Conservation (phyloP, 169 alveolate species). For the Amoebophrya sp. region DNA sequence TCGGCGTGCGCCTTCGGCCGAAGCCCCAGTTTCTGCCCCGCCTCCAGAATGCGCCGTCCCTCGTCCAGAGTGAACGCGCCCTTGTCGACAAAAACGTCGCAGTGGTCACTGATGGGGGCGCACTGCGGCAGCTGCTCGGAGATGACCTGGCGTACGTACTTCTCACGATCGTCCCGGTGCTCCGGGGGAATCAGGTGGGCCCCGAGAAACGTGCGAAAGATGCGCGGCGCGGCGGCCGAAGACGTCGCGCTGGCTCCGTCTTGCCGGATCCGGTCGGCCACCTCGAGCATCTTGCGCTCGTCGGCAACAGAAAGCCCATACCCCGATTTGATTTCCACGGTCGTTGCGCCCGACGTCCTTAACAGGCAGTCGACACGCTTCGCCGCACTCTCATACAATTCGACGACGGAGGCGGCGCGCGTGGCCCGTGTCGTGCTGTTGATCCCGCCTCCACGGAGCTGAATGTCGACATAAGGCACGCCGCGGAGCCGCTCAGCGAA, state of each 20-base stretch:
- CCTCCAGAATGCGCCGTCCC: not conserved
- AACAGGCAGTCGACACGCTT: not conserved
- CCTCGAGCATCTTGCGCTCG: not conserved
- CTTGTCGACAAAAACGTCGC: not conserved
- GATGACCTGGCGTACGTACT: not conserved
- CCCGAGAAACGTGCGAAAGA: not conserved
- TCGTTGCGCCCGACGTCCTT: not conserved
- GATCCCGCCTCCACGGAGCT: not conserved
- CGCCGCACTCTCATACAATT: not conserved
- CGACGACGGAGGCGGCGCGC: not conserved
- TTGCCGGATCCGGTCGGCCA: no score
- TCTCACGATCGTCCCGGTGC: not conserved
- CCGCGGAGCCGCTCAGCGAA: not conserved
- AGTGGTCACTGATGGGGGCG: not conserved
- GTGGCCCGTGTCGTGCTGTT: not conserved
- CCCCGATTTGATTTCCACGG: not conserved
- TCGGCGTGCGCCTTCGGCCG: slow-evolving; percentile 6
- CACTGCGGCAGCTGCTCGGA: not conserved
- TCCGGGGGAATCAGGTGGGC: not conserved
- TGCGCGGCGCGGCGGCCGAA: not conserved
- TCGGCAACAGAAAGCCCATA: not conserved
- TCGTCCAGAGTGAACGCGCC: slow-evolving; percentile 9
- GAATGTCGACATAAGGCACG: not conserved
- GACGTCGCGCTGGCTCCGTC: no score
- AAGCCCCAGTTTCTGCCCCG: not conserved